Conservation (phyloP, 805 yeast species). For the Cyberlindnera sargentensis region DNA sequence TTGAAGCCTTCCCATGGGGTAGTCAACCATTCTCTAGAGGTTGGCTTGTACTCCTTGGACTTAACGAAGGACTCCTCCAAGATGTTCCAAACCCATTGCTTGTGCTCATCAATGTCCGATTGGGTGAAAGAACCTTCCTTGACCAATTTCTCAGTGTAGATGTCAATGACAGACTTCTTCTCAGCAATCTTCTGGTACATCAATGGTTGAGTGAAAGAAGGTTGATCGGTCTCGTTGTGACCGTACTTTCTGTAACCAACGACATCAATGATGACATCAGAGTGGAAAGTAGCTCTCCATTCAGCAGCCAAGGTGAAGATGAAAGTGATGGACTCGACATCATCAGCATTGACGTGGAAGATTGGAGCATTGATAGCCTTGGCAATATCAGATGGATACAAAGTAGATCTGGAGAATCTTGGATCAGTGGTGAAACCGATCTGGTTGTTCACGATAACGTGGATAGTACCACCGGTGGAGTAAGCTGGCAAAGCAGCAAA, state of each 20-base stretch:
- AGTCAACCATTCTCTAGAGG: constrained; percentile 95
- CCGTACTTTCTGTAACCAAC: constrained; percentile 99
- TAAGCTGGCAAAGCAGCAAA: constrained; percentile 88
- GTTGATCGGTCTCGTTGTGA: constrained; percentile 99
- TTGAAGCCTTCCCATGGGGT: constrained; percentile 99
- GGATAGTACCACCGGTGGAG: constrained; percentile 97
- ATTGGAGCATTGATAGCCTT: constrained; percentile 96
- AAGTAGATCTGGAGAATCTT: constrained; percentile 93
- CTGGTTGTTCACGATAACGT: constrained; percentile 94
- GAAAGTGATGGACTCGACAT: constrained; percentile 87
- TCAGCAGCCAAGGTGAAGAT: constrained; percentile 96
- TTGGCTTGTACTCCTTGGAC: constrained; percentile 85
- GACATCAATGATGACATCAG: constrained; percentile 93
- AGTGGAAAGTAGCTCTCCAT: constrained; percentile 95
- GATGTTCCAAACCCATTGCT: constrained; percentile 94
- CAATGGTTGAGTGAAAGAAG: constrained; percentile 95
- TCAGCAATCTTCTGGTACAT: constrained; percentile 91
- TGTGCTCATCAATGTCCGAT: constrained; percentile 91
- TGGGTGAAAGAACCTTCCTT: constrained; percentile 84
- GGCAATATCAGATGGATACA: constrained; percentile 96
- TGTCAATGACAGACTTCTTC: constrained; percentile 83
- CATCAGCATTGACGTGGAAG: constrained; percentile 99
- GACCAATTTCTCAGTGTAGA: constrained; percentile 72
- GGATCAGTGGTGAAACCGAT: constrained; percentile 99
- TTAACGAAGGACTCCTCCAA: constrained; percentile 86